Percentiles rank a stretch among this genome's conserved stretches.
Conservation (phyloP, 345 rosid genomes). For the Brassica incana region DNA sequence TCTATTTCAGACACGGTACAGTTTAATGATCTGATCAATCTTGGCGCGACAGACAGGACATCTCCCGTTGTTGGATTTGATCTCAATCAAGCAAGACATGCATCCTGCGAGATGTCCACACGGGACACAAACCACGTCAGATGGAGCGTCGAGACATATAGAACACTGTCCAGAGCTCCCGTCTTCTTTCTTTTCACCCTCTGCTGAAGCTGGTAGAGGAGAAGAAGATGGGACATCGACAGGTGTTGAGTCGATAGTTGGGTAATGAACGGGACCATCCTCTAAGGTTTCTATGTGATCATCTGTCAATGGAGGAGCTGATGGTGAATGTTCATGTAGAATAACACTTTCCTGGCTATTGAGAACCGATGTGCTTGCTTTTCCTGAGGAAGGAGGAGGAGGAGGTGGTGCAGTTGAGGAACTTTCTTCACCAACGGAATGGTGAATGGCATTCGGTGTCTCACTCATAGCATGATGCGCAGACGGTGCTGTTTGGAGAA, state of each 20-base stretch:
- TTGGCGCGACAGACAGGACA: slow-evolving; percentile 96
- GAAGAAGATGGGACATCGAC: not conserved
- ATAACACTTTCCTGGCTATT: slow-evolving; percentile 34
- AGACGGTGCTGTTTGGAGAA: slow-evolving; percentile 63
- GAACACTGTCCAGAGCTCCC: slow-evolving; percentile 57
- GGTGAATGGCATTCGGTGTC: slow-evolving; percentile 39
- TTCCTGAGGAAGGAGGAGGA: slow-evolving; percentile 42
- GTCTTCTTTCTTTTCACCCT: slow-evolving; percentile 47
- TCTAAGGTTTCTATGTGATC: slow-evolving; percentile 42
- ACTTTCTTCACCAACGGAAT: slow-evolving; percentile 42
- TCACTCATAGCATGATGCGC: slow-evolving; percentile 60
- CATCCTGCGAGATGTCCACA: slow-evolving; percentile 98
- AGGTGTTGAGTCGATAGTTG: slow-evolving; percentile 57
- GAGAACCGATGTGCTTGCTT: slow-evolving; percentile 34
- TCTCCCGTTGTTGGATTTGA: slow-evolving; percentile 81
- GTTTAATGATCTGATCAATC: slow-evolving; percentile 72
- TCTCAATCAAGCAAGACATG: slow-evolving; percentile 83
- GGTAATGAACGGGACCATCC: slow-evolving; percentile 76
- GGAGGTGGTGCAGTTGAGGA: slow-evolving; percentile 44
- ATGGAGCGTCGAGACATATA: slow-evolving; percentile 88
- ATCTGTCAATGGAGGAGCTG: slow-evolving; percentile 60
- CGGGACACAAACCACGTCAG: slow-evolving; percentile 89
- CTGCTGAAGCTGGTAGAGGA: slow-evolving; percentile 29
- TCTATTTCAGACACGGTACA: slow-evolving; percentile 65
- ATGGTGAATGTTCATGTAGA: slow-evolving; percentile 47